Percentiles rank a stretch among this genome's conserved stretches.
Conservation (phyloP, 2,329 filamentous ascomycete genomes). For the Coniochaeta sp. region DNA sequence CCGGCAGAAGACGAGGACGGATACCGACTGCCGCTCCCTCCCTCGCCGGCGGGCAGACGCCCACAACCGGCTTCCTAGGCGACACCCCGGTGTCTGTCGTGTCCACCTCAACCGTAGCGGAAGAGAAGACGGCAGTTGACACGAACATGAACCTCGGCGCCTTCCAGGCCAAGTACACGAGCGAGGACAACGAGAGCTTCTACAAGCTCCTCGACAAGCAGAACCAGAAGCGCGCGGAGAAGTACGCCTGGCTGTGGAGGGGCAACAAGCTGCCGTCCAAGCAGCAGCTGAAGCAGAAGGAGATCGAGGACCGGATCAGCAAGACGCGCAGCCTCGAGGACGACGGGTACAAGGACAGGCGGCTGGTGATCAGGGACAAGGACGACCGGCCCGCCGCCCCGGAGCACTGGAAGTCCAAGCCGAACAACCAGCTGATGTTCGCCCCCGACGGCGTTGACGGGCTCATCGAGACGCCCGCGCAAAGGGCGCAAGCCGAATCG, state of each 20-base stretch:
- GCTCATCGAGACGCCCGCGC: slow-evolving; percentile 52
- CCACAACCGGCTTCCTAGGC: slow-evolving; percentile 53
- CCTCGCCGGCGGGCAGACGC: slow-evolving; percentile 43
- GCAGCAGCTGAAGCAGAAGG: slow-evolving; percentile 63
- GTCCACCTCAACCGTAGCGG: slow-evolving; percentile 18
- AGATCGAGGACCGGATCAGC: slow-evolving; percentile 47
- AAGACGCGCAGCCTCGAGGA: slow-evolving; percentile 41
- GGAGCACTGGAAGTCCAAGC: slow-evolving; percentile 66
- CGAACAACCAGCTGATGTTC: slow-evolving; percentile 88
- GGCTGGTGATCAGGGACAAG: slow-evolving; percentile 57
- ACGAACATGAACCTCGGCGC: slow-evolving; percentile 73
- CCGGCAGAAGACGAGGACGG: slow-evolving; percentile 41
- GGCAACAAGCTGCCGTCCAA: slow-evolving; percentile 83
- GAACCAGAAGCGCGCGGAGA: slow-evolving; percentile 76
- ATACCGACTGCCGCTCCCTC: slow-evolving; percentile 20
- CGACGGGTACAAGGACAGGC: slow-evolving; percentile 50
- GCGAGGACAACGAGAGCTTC: slow-evolving; percentile 96
- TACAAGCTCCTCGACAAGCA: slow-evolving; percentile 87
- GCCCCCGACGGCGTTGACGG: slow-evolving; percentile 59
- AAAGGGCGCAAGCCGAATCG: slow-evolving; percentile 63
- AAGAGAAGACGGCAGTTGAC: slow-evolving; percentile 49
- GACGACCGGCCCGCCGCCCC: slow-evolving; percentile 69
- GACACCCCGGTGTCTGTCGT: slow-evolving; percentile 65
- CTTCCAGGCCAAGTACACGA: slow-evolving; percentile 92
- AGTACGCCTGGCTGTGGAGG: slow-evolving; percentile 82